Percentiles rank a stretch among this genome's conserved stretches.
Evolutionary conservation across 257 asterid genomes (phyloP).

Genomic region (Datura wrightii): DNA sequence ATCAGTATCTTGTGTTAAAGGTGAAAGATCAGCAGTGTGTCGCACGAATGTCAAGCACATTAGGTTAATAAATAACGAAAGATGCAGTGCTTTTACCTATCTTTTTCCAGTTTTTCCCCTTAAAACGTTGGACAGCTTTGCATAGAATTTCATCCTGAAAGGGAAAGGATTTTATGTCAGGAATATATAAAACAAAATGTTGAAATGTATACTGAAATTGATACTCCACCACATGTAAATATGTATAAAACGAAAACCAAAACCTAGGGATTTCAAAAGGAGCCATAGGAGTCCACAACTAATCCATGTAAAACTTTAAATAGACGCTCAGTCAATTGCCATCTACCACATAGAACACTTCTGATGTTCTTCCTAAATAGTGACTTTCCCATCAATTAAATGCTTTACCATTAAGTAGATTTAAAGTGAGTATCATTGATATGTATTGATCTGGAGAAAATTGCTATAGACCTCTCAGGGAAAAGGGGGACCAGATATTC

Average conservation of each 20-base stretch:
- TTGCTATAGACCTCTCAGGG: neutral
- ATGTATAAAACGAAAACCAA: neutral
- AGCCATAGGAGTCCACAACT: neutral
- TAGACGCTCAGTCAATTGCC: neutral
- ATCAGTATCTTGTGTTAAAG: neutral
- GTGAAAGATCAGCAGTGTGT: conserved; percentile 19
- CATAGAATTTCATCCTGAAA: conserved; percentile 70
- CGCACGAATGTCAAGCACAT: conserved; percentile 14
- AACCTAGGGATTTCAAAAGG: neutral
- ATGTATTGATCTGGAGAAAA: neutral
- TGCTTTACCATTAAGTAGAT: neutral
- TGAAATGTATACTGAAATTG: neutral
- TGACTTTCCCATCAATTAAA: conserved; percentile 5
- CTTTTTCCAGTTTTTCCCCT: conserved; percentile 97
- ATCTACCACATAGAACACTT: conserved; percentile 24
- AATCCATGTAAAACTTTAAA: neutral
- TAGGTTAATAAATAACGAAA: neutral
- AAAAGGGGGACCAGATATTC: neutral
- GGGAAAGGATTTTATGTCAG: conserved; percentile 33
- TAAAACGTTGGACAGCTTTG: conserved; percentile 85
- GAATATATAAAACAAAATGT: conserved; percentile 4
- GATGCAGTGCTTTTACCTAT: conserved; percentile 56
- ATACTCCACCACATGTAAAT: conserved; percentile 9
- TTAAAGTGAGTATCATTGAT: neutral
- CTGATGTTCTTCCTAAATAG: neutral